Percentiles rank a stretch among this genome's conserved stretches.
These are phyloP conservation scores for Penicillium soppii DNA, from an alignment of 495 filamentous ascomycete species.

Conservation along the genomic window DNA sequence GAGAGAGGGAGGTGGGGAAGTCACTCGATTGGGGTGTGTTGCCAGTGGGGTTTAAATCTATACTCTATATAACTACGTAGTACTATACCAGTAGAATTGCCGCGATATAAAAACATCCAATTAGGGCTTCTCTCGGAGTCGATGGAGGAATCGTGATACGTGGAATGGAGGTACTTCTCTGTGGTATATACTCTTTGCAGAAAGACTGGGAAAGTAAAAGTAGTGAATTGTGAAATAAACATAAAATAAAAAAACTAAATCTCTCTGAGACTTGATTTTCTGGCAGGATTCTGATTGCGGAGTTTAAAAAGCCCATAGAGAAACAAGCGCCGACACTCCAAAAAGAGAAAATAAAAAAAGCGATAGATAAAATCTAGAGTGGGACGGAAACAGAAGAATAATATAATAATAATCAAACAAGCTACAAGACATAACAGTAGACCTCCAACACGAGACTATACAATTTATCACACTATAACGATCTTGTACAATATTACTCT, in stretches of 20 bases:
- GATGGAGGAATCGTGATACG: conserved; percentile 28
- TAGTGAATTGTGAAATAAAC: too few species aligned
- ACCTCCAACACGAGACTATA: too few species aligned
- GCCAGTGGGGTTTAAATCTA: conserved; percentile 21
- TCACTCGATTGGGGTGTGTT: conserved; percentile 5
- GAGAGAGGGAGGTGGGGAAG: conserved; percentile 7
- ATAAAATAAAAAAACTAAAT: conserved; percentile 3
- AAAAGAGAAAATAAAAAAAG: conserved; percentile 3
- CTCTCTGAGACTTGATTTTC: not conserved
- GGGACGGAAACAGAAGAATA: too few species aligned
- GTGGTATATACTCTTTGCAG: too few species aligned
- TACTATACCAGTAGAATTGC: too few species aligned
- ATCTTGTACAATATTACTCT: too few species aligned
- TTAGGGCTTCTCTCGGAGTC: conserved; percentile 18
- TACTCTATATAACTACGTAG: too few species aligned
- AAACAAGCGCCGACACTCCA: not conserved
- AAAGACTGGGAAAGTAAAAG: not conserved
- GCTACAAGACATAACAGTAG: too few species aligned
- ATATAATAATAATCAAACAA: too few species aligned
- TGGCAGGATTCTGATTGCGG: not conserved
- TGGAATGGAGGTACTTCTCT: not conserved
- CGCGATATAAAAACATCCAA: not conserved
- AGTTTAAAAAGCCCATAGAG: too few species aligned
- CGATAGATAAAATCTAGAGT: too few species aligned
- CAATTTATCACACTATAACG: too few species aligned